These are phyloP conservation scores for Cytospora piceae DNA, from an alignment of 2,329 filamentous ascomycete genomes.

Conservation along the genomic window DNA sequence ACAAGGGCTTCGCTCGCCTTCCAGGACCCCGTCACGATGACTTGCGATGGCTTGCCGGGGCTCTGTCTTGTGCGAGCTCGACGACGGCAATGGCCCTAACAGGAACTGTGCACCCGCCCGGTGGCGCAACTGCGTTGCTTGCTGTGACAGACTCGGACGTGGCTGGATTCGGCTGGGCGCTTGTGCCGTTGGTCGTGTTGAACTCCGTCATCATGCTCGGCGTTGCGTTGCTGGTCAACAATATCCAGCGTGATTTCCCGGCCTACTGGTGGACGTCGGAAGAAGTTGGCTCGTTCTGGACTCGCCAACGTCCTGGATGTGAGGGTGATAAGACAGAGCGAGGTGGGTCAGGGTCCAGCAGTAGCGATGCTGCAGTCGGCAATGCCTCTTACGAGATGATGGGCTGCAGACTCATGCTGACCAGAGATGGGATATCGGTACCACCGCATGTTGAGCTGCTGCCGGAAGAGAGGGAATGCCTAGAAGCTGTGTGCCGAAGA, in stretches of 20 bases:
- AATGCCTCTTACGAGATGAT: constrained; percentile 8
- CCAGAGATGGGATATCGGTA: constrained; percentile 12
- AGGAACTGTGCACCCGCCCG: constrained; percentile 74
- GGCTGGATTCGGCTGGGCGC: constrained; percentile 66
- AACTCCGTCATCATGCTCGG: constrained; percentile 63
- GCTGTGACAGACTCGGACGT: constrained; percentile 63
- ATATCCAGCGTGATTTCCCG: constrained; percentile 68
- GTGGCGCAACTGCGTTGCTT: constrained; percentile 73
- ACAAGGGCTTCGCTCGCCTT: constrained; percentile 65
- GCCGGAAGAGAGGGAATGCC: constrained; percentile 17
- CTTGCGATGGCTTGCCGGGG: constrained; percentile 66
- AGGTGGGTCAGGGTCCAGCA: background rate
- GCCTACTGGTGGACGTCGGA: constrained; percentile 70
- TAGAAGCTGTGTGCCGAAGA: constrained; percentile 18
- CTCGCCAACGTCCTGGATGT: background rate
- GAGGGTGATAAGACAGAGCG: background rate
- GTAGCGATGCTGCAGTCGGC: background rate
- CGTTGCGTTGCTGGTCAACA: constrained; percentile 69
- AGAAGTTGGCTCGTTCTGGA: constrained; percentile 37
- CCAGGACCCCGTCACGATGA: constrained; percentile 45
- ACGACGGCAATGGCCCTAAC: constrained; percentile 70
- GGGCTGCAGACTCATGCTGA: constrained; percentile 12
- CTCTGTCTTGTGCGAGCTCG: constrained; percentile 66
- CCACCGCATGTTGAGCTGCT: constrained; percentile 13
- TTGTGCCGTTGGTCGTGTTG: constrained; percentile 66